Evolutionary conservation across 2,329 filamentous ascomycete species (phyloP).

Genomic region (Aspergillus ochraceoroseus): DNA sequence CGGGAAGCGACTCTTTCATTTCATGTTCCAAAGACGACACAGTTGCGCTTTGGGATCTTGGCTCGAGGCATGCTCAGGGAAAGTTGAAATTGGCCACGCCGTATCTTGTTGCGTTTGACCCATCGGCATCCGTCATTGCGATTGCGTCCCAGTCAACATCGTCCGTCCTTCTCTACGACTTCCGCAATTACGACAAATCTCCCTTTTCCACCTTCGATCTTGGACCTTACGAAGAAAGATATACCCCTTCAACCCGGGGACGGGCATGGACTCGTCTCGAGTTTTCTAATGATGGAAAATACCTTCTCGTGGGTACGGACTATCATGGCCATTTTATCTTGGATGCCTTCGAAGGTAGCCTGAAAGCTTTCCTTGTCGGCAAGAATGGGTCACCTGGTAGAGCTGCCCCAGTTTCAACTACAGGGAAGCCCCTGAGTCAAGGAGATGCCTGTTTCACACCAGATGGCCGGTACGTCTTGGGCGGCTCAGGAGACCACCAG

Average conservation of each 20-base stretch:
- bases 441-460: slow-evolving; percentile 84
- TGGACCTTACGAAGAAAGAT: slow-evolving; percentile 52
- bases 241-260: slow-evolving; percentile 47
- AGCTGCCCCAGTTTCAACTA: slow-evolving; percentile 49
- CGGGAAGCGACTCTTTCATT: slow-evolving; percentile 83
- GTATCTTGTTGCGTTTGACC: slow-evolving; percentile 83
- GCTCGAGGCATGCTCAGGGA: slow-evolving; percentile 73
- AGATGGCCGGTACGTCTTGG: slow-evolving; percentile 82
- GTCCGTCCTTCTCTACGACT: slow-evolving; percentile 81
- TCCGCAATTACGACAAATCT: slow-evolving; percentile 86
- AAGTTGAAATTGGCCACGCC: slow-evolving; percentile 74
- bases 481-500: slow-evolving; percentile 63
- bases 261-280: slow-evolving; percentile 78
- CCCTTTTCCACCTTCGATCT: slow-evolving; percentile 86
- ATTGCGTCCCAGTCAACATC: slow-evolving; percentile 77
- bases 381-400: slow-evolving; percentile 48
- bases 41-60: slow-evolving; percentile 82
- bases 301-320: slow-evolving; percentile 75
- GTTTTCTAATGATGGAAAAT: slow-evolving; percentile 94
- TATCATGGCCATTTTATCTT: slow-evolving; percentile 82
- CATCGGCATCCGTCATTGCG: slow-evolving; percentile 85
- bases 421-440: slow-evolving; percentile 51
- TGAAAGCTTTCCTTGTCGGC: slow-evolving; percentile 66
- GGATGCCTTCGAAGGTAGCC: slow-evolving; percentile 80
- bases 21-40: slow-evolving; percentile 89